Evolutionary conservation across 108 stramenopile genomes (phyloP), one percentile per base, ranked within the genome.

Genomic region (Stephanodiscus triporus): DNA sequence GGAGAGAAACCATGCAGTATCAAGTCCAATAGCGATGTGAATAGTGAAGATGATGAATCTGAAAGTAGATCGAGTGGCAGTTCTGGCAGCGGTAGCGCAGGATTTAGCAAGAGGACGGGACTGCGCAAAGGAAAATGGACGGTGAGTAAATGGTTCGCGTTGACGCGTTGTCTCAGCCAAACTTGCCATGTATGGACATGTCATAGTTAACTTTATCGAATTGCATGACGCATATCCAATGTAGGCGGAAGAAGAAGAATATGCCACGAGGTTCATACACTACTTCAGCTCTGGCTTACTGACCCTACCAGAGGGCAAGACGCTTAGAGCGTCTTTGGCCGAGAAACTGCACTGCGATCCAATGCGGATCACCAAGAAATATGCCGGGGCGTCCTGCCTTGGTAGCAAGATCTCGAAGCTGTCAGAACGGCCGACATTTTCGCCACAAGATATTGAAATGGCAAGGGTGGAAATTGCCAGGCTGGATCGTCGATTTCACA

Each of bases 291-390:
- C 86, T 24, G 98, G 97, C 9, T 72, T 99, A 17, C 82, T 99
- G 24, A 84, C 83, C 37, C 75, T 97, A 17, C 96, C 96, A 14
- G 96, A 97, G 30, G 97, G 97, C 29, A 81, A 88, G 37, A 97
- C 97, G 4, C 87, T 97, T 14, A 80, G 98, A 30, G 87, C 95
- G 0, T 97, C 95, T 68, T 83, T 99, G n/a, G 96, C 98, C 24
- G 91, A 97, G 60, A 97, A 96, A 82, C 85, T 99, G 13, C 87
- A 93, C 56, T 99, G 98, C 72, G 96, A 97, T 77, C 98, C 98
- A 6, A 97, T 97, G 97, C 83, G 98, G 3, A 97, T 99, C 74
- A 98, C 98, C 23, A 99, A 99, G 79, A 99, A 99, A 78, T 97
- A 89, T 70, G 91, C 96, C 10, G 98, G 98, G 9, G 92, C 96